Evolutionary conservation across 2,329 filamentous ascomycete species (phyloP), one percentile per base, ranked within the genome.

Genomic region (Parafenestella ontariensis): DNA sequence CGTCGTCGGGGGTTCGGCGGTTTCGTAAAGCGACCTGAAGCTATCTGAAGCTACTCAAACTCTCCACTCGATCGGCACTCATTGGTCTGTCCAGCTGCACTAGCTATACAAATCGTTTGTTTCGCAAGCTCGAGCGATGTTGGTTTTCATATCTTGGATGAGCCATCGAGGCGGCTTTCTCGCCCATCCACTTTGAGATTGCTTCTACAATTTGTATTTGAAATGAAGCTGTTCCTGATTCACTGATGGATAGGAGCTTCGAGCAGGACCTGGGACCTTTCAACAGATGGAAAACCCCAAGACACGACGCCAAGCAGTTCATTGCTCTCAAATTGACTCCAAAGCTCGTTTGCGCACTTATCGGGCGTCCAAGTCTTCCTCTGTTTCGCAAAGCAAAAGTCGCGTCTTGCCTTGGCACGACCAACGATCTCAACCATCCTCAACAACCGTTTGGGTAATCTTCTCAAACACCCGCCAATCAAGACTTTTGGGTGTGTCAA

Each of bases 401-500:
- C 23, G 23, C n/a, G 21, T 23, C 13, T 28, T 23, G 24, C n/a
- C 40, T n/a, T 42, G 20, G 24, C 40, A 15, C 24, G 40, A 10
- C 40, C 5, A 6, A 18, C 21, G 9, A 26, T 42, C 23, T 42
- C 15, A 24, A 15, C 23, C 40, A 42, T 42, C 11, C 20, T 50
- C 24, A 49, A 54, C 26, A 46, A n/a, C 28, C 31, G 26, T n/a
- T 18, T 44, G 17, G 13, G 23, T 23, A 43, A 34, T 28, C 33
- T 39, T 46, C 37, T 28, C 15, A n/a, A 11, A 17, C 21, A 31
- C 21, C 36, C 36, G 39, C 57, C 56, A 60, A 62, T 60, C 54
- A 56, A 8, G 20, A 15, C 13, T 31, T 39, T 36, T 18, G n/a
- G 24, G 24, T 37, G 21, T n/a, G n/a, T 49, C 40, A 33, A 36